These are phyloP conservation scores for Verticillium klebahnii DNA, from an alignment of 2,329 filamentous ascomycete genomes.

Conservation along the genomic window DNA sequence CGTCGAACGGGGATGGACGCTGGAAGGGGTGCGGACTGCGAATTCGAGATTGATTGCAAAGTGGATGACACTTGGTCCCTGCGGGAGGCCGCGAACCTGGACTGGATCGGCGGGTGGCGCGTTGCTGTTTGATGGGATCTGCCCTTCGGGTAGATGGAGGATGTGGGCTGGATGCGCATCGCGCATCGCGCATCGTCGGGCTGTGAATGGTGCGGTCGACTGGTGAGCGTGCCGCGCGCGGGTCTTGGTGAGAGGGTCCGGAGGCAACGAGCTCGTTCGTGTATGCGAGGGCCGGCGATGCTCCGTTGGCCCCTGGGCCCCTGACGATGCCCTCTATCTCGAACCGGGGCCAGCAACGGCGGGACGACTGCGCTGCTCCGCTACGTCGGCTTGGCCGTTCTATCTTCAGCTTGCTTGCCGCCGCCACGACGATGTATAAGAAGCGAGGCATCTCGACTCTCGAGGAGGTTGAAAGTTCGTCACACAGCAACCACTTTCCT, in stretches of 20 bases:
- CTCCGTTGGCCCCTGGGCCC: background rate
- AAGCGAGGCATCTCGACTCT: background rate
- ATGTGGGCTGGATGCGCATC: background rate
- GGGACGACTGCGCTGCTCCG: background rate
- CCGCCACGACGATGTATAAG: background rate
- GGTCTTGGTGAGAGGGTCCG: background rate
- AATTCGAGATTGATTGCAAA: background rate
- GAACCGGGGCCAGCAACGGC: background rate
- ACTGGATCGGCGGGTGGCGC: background rate
- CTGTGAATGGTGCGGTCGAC: background rate
- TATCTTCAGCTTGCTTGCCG: too few species aligned
- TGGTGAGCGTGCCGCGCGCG: background rate
- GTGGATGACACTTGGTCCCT: background rate
- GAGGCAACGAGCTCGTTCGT: background rate
- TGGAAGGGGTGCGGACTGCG: background rate
- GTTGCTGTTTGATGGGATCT: background rate
- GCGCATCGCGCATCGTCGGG: background rate
- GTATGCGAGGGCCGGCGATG: background rate
- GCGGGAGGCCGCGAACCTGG: background rate
- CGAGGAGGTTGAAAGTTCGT: background rate
- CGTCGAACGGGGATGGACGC: background rate
- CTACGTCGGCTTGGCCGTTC: too few species aligned
- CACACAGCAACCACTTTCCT: background rate
- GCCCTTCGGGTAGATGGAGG: background rate
- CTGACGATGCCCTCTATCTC: background rate